phyloP scores from a whole-genome alignment of 2,329 filamentous ascomycete species.

The Penicillium sp. region DNA sequence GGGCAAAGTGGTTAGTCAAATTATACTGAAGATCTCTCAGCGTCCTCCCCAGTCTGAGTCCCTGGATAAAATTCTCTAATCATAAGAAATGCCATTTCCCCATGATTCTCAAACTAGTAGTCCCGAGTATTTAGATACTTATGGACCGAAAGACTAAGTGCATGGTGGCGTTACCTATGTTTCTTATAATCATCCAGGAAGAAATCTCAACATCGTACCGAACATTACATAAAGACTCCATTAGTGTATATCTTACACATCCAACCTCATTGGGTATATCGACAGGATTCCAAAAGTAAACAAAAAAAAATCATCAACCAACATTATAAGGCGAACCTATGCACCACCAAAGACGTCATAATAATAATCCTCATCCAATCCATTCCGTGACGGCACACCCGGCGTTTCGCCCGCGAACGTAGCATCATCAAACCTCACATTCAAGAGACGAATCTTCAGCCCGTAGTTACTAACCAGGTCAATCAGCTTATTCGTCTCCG shows the following conservation, averaged over 20 bases:
- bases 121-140: too few relatives aligned
- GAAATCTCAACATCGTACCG: too few relatives aligned
- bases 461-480: slow-evolving; percentile 85
- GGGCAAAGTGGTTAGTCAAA: too few relatives aligned
- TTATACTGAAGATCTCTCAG: too few relatives aligned
- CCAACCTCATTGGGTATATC: slow-evolving; percentile 3
- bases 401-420: slow-evolving; percentile 67
- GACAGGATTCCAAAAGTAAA: slow-evolving; percentile 11
- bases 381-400: slow-evolving; percentile 75
- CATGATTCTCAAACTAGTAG: too few relatives aligned
- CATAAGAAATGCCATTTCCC: too few relatives aligned
- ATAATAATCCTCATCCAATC: slow-evolving; percentile 88
- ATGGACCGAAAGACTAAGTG: too few relatives aligned
- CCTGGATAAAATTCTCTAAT: too few relatives aligned
- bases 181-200: too few relatives aligned
- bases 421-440: slow-evolving; percentile 82
- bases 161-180: too few relatives aligned
- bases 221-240: background rate
- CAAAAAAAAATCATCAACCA: background rate
- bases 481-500: slow-evolving; percentile 88
- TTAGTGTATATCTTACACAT: background rate
- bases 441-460: slow-evolving; percentile 85
- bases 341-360: slow-evolving; percentile 66
- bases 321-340: slow-evolving; percentile 7
- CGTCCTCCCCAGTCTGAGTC: too few relatives aligned